Percentiles rank a stretch among this genome's conserved stretches.
Evolutionary conservation across 306 rosid genomes (phyloP).

Genomic region (Pterocarpus macrocarpus): DNA sequence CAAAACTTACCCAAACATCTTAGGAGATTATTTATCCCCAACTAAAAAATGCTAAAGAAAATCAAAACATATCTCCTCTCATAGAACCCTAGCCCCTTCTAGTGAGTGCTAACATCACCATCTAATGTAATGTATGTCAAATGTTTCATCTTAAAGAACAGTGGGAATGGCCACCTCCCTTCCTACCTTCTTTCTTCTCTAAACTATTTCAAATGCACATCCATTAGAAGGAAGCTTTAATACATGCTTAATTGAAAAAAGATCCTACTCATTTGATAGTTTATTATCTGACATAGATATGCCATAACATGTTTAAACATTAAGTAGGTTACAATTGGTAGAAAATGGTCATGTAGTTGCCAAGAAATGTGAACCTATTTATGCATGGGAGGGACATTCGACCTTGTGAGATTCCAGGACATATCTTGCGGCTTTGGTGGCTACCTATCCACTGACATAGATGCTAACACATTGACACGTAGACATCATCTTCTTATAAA

Average conservation of each 20-base stretch:
- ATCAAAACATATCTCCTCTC: too few relatives aligned
- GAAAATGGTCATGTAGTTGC: slow-evolving; percentile 39
- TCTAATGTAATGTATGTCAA: background rate
- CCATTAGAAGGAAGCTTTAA: slow-evolving; percentile 23
- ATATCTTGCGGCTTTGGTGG: slow-evolving; percentile 64
- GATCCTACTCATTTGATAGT: background rate
- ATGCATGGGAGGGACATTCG: slow-evolving; percentile 57
- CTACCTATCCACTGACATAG: slow-evolving; percentile 83
- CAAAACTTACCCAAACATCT: too few relatives aligned
- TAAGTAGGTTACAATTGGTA: background rate
- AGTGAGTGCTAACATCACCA: background rate
- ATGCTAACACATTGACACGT: slow-evolving; percentile 94
- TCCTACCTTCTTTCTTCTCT: background rate
- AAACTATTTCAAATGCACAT: slow-evolving; percentile 17
- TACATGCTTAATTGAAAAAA: slow-evolving; percentile 2
- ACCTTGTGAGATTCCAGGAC: slow-evolving; percentile 65
- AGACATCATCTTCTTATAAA: slow-evolving; percentile 67
- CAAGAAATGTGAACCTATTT: slow-evolving; percentile 26
- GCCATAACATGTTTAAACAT: too few relatives aligned
- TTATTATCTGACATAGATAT: too few relatives aligned
- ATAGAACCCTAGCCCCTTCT: too few relatives aligned
- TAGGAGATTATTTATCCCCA: too few relatives aligned
- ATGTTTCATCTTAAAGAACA: background rate
- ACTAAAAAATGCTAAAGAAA: too few relatives aligned
- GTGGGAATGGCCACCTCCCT: background rate